phyloP scores from a whole-genome alignment of 345 rosid species.

The Sisymbrium altissimum region DNA sequence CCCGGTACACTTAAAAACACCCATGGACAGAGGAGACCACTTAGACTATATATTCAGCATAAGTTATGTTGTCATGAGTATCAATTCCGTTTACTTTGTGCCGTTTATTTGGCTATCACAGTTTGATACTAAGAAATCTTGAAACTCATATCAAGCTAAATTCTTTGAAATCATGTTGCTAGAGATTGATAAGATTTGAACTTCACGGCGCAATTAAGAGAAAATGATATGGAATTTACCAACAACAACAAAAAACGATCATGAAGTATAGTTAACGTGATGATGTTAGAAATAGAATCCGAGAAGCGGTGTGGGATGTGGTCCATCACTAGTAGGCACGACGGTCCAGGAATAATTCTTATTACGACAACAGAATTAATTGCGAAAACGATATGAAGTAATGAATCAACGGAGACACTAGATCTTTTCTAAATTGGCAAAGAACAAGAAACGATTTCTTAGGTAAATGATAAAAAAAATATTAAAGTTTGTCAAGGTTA shows the following conservation, averaged over 20 bases:
- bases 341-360: conserved; percentile 15
- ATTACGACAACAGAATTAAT: background rate
- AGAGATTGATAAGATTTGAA: background rate
- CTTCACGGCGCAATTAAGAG: background rate
- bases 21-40: background rate
- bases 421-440: background rate
- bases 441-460: background rate
- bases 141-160: background rate
- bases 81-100: too few relatives aligned
- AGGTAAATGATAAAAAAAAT: background rate
- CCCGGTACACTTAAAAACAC: background rate
- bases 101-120: background rate
- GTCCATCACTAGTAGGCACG: conserved; percentile 17
- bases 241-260: background rate
- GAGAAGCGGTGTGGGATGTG: conserved; percentile 11
- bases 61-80: background rate
- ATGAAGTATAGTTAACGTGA: conserved; percentile 1
- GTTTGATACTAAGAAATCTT: background rate
- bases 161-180: background rate
- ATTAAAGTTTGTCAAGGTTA: background rate
- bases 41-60: background rate
- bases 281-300: background rate
- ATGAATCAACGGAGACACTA: background rate
- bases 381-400: background rate
- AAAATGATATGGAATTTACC: background rate